These are phyloP conservation scores for Plenodomus lindquistii DNA, from an alignment of 2,329 filamentous ascomycete species.

Conservation along the genomic window DNA sequence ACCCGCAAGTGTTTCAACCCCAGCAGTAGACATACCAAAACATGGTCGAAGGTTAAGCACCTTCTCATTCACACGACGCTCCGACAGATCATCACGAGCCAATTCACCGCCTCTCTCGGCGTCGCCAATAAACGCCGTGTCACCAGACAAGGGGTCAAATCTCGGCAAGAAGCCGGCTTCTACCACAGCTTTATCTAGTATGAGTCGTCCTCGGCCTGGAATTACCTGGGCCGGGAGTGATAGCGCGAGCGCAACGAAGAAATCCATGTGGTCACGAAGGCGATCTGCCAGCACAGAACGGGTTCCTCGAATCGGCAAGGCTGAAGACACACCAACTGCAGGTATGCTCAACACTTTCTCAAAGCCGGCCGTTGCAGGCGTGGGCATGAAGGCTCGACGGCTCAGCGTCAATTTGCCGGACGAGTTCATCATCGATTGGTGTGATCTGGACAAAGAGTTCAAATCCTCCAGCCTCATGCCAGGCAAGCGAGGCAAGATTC, in stretches of 20 bases:
- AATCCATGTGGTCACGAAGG: slow-evolving; percentile 29
- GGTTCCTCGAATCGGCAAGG: slow-evolving; percentile 27
- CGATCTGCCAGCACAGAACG: slow-evolving; percentile 45
- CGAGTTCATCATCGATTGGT: slow-evolving; percentile 72
- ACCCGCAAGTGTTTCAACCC: slow-evolving; percentile 25
- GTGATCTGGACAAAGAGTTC: slow-evolving; percentile 70
- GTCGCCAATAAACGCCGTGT: slow-evolving; percentile 42
- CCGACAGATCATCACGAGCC: slow-evolving; percentile 43
- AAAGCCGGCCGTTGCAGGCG: slow-evolving; percentile 64
- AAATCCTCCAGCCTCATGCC: slow-evolving; percentile 68
- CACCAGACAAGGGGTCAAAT: slow-evolving; percentile 13
- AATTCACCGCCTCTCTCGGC: slow-evolving; percentile 43
- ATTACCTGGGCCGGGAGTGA: slow-evolving; percentile 37
- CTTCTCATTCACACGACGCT: slow-evolving; percentile 44
- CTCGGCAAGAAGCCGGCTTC: slow-evolving; percentile 30
- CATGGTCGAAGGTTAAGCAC: slow-evolving; percentile 38
- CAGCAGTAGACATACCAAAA: slow-evolving; percentile 29
- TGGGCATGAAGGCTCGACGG: slow-evolving; percentile 76
- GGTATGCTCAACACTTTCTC: slow-evolving; percentile 43
- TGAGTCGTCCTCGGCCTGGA: slow-evolving; percentile 30
- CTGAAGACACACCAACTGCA: slow-evolving; percentile 33
- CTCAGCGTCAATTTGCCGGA: slow-evolving; percentile 75
- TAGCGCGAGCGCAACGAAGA: slow-evolving; percentile 21
- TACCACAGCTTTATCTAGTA: slow-evolving; percentile 33
- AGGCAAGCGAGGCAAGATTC: slow-evolving; percentile 71